Percentiles rank a stretch among this genome's conserved stretches.
Conservation (phyloP, 2,329 filamentous ascomycete genomes). For the Exophiala xenobiotica region DNA sequence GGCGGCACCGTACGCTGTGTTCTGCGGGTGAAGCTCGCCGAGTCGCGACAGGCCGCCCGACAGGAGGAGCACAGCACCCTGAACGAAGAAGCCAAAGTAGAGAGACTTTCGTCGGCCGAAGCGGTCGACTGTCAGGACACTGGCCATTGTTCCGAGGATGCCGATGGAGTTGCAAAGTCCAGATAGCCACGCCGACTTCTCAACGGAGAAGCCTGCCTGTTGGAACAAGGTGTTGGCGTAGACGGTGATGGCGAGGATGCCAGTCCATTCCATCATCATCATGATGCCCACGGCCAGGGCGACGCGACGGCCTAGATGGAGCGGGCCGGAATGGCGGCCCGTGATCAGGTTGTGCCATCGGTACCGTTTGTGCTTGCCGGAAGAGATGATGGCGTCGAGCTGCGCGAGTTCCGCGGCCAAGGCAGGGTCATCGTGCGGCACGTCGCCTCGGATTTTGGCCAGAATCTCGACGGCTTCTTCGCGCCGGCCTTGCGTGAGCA, state of each 20-base stretch:
- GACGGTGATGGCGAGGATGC: slow-evolving; percentile 7
- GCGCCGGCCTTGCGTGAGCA: slow-evolving; percentile 26
- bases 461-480: slow-evolving; percentile 34
- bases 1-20: slow-evolving; percentile 10
- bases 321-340: slow-evolving; percentile 6
- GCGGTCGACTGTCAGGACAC: slow-evolving; percentile 23
- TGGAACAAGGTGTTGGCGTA: slow-evolving; percentile 14
- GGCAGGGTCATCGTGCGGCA: slow-evolving; percentile 49
- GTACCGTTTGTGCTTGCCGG: slow-evolving; percentile 2
- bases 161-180: slow-evolving; percentile 6
- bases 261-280: slow-evolving; percentile 16
- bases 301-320: slow-evolving; percentile 9
- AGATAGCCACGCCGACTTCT: slow-evolving; percentile 50
- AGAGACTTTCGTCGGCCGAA: slow-evolving; percentile 17
- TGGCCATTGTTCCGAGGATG: slow-evolving; percentile 21
- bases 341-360: slow-evolving; percentile 1
- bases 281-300: slow-evolving; percentile 9
- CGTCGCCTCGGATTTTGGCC: slow-evolving; percentile 51
- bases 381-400: slow-evolving; percentile 48
- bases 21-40: slow-evolving; percentile 5
- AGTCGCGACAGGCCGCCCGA: slow-evolving; percentile 13
- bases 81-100: slow-evolving; percentile 11
- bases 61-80: slow-evolving; percentile 14
- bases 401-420: slow-evolving; percentile 61
- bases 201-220: slow-evolving; percentile 39